Evolutionary conservation across 2,329 filamentous ascomycete genomes (phyloP).

Genomic region (Cadophora sp.): DNA sequence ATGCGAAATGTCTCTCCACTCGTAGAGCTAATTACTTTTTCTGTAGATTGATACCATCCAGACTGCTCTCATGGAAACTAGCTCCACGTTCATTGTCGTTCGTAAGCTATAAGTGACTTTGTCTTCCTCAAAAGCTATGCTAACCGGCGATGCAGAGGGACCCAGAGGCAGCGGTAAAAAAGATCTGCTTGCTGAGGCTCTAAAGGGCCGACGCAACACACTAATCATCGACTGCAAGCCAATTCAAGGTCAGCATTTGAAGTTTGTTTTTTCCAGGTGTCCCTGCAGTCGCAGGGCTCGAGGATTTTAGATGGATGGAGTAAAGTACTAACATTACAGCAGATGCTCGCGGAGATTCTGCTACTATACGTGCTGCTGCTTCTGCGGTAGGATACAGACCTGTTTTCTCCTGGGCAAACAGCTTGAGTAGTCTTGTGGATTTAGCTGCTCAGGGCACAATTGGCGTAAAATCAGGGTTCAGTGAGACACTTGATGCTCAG

Average conservation of each 20-base stretch:
- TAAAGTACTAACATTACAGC: conserved; percentile 71
- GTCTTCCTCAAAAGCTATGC: background rate
- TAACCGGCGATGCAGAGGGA: conserved; percentile 58
- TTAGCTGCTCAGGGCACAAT: conserved; percentile 93
- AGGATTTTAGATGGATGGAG: conserved; percentile 45
- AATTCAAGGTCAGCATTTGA: conserved; percentile 60
- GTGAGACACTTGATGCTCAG: conserved; percentile 89
- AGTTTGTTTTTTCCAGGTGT: background rate
- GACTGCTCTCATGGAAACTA: conserved; percentile 85
- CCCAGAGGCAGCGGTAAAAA: conserved; percentile 90
- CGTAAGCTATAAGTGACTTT: conserved; percentile 44
- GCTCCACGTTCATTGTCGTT: conserved; percentile 91
- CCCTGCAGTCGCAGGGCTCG: conserved; percentile 40
- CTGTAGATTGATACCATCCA: conserved; percentile 53
- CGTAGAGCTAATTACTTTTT: background rate
- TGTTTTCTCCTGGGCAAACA: conserved; percentile 97
- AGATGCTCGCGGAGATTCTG: conserved; percentile 86
- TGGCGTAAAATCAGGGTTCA: conserved; percentile 92
- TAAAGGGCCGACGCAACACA: conserved; percentile 78
- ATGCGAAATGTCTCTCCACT: background rate
- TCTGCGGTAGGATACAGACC: conserved; percentile 87
- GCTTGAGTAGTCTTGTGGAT: conserved; percentile 88
- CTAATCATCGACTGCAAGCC: conserved; percentile 92
- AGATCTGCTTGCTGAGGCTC: conserved; percentile 83
- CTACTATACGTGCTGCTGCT: conserved; percentile 83